Conservation (phyloP, 352 stramenopile genomes). For the Globisporangium rhizosaccharum region DNA sequence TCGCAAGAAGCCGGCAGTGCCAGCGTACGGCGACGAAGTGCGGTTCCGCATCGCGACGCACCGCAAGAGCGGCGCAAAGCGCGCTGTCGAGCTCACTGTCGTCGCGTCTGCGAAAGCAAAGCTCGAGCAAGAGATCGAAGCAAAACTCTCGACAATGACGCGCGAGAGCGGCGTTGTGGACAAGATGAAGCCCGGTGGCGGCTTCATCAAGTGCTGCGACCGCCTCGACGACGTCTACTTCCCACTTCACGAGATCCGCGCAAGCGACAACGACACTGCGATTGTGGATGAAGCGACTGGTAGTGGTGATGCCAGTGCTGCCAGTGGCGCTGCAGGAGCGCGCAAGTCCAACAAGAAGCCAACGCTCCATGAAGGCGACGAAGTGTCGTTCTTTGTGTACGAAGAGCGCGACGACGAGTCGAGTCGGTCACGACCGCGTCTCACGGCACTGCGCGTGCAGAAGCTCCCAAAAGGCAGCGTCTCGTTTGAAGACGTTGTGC, state of each 20-base stretch:
- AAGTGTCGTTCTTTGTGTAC: conserved; percentile 78
- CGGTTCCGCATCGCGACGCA: conserved; percentile 70
- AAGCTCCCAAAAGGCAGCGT: conserved; percentile 50
- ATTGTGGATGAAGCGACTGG: conserved; percentile 7
- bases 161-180: conserved; percentile 58
- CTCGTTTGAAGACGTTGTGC: conserved; percentile 59
- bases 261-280: conserved; percentile 13
- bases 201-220: conserved; percentile 69
- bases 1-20: conserved; percentile 16
- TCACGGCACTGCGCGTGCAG: conserved; percentile 67
- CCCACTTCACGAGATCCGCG: conserved; percentile 57
- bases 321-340: conserved; percentile 11
- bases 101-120: conserved; percentile 54
- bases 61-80: conserved; percentile 54
- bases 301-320: conserved; percentile 7
- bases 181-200: conserved; percentile 51
- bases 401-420: conserved; percentile 55
- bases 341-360: conserved; percentile 9
- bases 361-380: conserved; percentile 48
- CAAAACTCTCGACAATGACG: conserved; percentile 47
- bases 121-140: conserved; percentile 60
- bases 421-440: conserved; percentile 21
- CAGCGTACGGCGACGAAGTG: conserved; percentile 68
- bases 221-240: conserved; percentile 70
- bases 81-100: conserved; percentile 59